Evolutionary conservation across 2,329 filamentous ascomycete species (phyloP).

Genomic region (Penicillium freii): DNA sequence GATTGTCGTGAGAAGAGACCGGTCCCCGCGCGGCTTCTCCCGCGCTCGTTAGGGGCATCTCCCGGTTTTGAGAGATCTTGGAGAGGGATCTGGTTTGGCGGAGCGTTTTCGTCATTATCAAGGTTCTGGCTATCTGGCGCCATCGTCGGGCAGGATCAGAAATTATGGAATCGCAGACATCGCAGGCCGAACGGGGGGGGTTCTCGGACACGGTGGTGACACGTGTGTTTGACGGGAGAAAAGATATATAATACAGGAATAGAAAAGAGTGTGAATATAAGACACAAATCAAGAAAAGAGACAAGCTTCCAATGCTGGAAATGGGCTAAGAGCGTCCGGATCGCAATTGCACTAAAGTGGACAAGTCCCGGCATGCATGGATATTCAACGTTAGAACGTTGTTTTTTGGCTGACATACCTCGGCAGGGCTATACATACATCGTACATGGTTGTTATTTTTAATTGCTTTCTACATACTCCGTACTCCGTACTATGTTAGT

Average conservation of each 20-base stretch:
- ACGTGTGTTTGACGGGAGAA: neutral
- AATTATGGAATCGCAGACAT: conserved; percentile 42
- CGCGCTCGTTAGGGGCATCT: conserved; percentile 31
- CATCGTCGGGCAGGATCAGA: conserved; percentile 39
- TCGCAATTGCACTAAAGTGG: conserved; percentile 19
- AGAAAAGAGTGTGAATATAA: neutral
- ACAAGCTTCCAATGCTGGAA: neutral
- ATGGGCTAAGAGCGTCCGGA: conserved; percentile 13
- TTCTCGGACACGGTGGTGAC: conserved; percentile 5
- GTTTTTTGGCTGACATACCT: neutral
- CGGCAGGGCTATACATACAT: neutral
- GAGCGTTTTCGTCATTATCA: conserved; percentile 28
- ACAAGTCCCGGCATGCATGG: conserved; percentile 6
- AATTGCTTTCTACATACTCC: neutral
- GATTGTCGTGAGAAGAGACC: conserved; percentile 46
- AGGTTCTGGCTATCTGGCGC: conserved; percentile 39
- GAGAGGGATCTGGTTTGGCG: conserved; percentile 61
- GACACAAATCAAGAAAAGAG: neutral
- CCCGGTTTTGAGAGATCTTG: conserved; percentile 56
- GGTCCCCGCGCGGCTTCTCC: conserved; percentile 38
- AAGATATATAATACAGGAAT: neutral
- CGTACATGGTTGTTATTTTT: neutral
- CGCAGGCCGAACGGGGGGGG: conserved; percentile 26
- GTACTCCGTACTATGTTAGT: too few relatives aligned
- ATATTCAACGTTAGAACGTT: neutral